phyloP scores from a whole-genome alignment of 192 early-diverging fungal species.

The Podila minutissima region DNA sequence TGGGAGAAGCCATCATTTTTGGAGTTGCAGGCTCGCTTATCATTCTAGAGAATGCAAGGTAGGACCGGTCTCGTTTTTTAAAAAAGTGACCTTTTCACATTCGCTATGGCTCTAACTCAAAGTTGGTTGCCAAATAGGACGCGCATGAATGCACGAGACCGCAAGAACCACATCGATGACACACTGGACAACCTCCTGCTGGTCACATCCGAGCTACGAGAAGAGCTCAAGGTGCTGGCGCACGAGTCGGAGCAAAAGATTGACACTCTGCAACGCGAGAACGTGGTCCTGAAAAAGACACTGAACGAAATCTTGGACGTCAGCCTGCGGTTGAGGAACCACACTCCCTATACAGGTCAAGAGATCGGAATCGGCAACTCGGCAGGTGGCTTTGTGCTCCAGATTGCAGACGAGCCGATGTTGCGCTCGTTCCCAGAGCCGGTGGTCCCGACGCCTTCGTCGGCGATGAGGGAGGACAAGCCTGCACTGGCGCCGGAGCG shows the following conservation, averaged over 20 bases:
- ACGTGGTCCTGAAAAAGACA: constrained; percentile 50
- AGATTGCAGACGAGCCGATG: constrained; percentile 45
- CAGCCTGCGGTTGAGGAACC: constrained; percentile 54
- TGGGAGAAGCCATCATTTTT: constrained; percentile 83
- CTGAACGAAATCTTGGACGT: constrained; percentile 62
- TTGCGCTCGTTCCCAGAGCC: constrained; percentile 37
- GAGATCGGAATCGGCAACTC: constrained; percentile 47
- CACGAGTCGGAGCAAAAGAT: constrained; percentile 33
- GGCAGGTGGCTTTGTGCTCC: constrained; percentile 36
- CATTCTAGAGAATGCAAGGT: constrained; percentile 75
- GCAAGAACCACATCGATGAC: constrained; percentile 60
- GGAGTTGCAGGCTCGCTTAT: constrained; percentile 78
- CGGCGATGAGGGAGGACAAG: background rate
- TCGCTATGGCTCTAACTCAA: background rate
- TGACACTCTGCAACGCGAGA: constrained; percentile 54
- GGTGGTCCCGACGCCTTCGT: background rate
- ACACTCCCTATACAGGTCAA: constrained; percentile 55
- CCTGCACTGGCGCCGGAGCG: background rate
- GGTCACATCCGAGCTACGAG: constrained; percentile 45
- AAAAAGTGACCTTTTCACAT: background rate
- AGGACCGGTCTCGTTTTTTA: constrained; percentile 20
- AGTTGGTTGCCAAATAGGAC: constrained; percentile 41
- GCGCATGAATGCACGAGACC: constrained; percentile 55
- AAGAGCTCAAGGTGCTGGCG: constrained; percentile 50
- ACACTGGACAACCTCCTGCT: constrained; percentile 66